Evolutionary conservation across 257 asterid genomes (phyloP).

Genomic region (Salvia miltiorrhiza): DNA sequence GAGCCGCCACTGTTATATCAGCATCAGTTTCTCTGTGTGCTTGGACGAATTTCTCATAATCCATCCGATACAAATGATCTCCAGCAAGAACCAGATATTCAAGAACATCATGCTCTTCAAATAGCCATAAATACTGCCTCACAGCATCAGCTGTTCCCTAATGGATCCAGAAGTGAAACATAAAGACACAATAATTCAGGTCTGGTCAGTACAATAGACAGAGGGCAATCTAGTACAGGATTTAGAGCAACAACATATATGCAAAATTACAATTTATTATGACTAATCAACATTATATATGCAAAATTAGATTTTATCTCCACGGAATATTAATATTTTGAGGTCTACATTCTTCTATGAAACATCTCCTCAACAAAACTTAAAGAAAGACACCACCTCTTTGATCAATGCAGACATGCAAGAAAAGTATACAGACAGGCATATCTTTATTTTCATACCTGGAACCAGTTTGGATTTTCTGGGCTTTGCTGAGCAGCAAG

Average conservation of each 20-base stretch:
- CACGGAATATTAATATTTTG: too few species aligned
- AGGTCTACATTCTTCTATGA: too few species aligned
- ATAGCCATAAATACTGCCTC: conserved; percentile 66
- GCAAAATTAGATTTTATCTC: too few species aligned
- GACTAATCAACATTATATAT: too few species aligned
- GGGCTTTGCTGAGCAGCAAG: conserved; percentile 78
- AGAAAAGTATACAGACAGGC: not conserved
- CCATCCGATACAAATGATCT: conserved; percentile 60
- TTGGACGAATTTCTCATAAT: conserved; percentile 58
- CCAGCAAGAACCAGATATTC: conserved; percentile 64
- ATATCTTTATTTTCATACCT: conserved; percentile 31
- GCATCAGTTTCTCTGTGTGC: conserved; percentile 68
- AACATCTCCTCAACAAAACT: too few species aligned
- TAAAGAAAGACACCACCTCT: too few species aligned
- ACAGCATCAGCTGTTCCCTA: conserved; percentile 76
- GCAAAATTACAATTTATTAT: not conserved
- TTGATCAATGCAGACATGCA: not conserved
- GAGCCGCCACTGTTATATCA: conserved; percentile 68
- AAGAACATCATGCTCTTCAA: conserved; percentile 62
- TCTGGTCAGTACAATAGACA: not conserved
- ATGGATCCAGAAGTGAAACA: conserved; percentile 16
- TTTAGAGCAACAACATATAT: not conserved
- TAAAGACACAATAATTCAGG: not conserved
- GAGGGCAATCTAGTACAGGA: too few species aligned
- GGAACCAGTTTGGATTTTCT: conserved; percentile 69